A percentile compares a stretch with the other conserved stretches of the same genome.
Evolutionary conservation across 2,329 filamentous ascomycete species (phyloP).

Genomic region (Apiospora pterosperma): DNA sequence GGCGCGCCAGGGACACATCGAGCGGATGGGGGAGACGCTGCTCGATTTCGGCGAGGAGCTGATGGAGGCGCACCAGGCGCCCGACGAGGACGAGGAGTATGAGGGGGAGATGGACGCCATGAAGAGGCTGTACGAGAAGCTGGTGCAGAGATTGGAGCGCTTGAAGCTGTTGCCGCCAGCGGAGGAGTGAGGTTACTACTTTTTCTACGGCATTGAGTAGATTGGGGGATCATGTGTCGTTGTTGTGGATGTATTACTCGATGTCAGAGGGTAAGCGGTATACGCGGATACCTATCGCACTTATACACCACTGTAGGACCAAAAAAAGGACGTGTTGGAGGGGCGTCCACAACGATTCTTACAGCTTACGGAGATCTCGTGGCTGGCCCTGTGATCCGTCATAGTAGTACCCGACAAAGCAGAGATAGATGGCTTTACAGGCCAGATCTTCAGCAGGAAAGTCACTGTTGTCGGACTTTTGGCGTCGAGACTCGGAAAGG

Average conservation of each 20-base stretch:
- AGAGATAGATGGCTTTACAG: background rate
- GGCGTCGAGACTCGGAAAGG: background rate
- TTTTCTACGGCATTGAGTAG: background rate
- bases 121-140: background rate
- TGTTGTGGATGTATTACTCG: too few relatives aligned
- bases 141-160: background rate
- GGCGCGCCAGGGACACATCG: background rate
- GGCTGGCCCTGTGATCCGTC: conserved; percentile 3
- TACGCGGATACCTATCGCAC: too few relatives aligned
- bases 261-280: too few relatives aligned
- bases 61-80: background rate
- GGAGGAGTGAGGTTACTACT: background rate
- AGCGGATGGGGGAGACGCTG: background rate
- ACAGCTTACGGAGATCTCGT: background rate
- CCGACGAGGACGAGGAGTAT: background rate
- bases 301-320: background rate
- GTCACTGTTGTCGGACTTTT: background rate
- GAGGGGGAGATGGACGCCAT: background rate
- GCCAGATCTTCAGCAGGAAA: background rate
- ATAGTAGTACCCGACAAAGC: background rate
- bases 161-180: background rate
- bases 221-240: too few relatives aligned
- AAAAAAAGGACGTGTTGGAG: too few relatives aligned
- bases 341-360: too few relatives aligned
- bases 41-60: background rate